Conservation (phyloP, 495 filamentous ascomycete species). For the Pseudevernia furfuracea region DNA sequence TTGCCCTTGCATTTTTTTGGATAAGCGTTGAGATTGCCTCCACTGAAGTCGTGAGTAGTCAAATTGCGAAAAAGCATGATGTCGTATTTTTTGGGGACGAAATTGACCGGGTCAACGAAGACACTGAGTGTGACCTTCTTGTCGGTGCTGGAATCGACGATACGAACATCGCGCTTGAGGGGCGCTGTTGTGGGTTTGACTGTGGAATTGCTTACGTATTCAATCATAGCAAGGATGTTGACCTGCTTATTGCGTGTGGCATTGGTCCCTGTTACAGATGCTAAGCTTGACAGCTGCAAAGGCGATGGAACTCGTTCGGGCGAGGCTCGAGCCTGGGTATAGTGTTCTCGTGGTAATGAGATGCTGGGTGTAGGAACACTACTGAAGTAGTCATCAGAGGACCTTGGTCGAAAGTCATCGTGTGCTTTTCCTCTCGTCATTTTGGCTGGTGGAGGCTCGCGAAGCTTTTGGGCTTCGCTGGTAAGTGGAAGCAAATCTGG, state of each 20-base stretch:
- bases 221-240: slow-evolving; percentile 26
- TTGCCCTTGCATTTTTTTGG: slow-evolving; percentile 21
- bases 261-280: slow-evolving; percentile 18
- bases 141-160: slow-evolving; percentile 25
- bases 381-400: background rate
- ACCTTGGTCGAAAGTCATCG: background rate
- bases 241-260: slow-evolving; percentile 18
- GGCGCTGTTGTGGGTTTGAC: slow-evolving; percentile 20
- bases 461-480: background rate
- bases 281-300: slow-evolving; percentile 20
- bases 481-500: background rate
- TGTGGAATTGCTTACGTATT: slow-evolving; percentile 14
- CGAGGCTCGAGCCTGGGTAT: background rate
- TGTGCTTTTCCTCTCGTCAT: background rate
- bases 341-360: background rate
- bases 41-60: slow-evolving; percentile 23
- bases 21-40: slow-evolving; percentile 26
- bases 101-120: slow-evolving; percentile 25
- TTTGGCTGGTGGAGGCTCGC: background rate
- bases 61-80: slow-evolving; percentile 26
- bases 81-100: slow-evolving; percentile 23
- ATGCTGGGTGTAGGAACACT: background rate
- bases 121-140: slow-evolving; percentile 25
- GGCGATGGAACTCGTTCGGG: background rate
- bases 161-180: slow-evolving; percentile 26